Evolutionary conservation across 495 filamentous ascomycete genomes (phyloP), one percentile per base, ranked within the genome.

Genomic region (Penicillium mononematosum): DNA sequence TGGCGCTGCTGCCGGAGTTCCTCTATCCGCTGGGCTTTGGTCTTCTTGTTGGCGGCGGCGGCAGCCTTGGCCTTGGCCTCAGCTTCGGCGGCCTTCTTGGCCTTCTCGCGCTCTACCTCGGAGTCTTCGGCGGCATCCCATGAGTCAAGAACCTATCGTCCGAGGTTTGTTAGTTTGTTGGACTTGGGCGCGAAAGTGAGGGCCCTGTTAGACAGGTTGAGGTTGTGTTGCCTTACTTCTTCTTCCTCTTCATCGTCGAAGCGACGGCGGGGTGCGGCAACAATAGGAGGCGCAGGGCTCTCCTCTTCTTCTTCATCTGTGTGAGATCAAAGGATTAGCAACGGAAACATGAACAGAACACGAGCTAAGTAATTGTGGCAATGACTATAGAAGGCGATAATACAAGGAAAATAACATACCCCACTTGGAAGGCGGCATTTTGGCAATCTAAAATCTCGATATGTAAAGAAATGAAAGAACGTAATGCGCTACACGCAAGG

Each of bases 101-200:
- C 89, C 79, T 96, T 98, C 73, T 96, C 92, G 60, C 90, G 89
- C 78, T 99, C 95, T 50, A 86, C 92, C 66, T 99, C 95, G 49
- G 90, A 95, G 77, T 99, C 95, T 66, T 97, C 94, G 56, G 89
- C 94, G 41, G 91, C 93, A 62, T 96, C 92, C 95, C 95, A 99
- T 20, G 91, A 93, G 45, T 99, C 95, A 56, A 97, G 83, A 55
- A 97, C 90, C 89, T 96, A 57, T 22, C 49, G 8, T 17, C 54
- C 29, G 52, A 57, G 52, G 50, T 58, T 53, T 36, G 22, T 66
- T 45, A 62, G 57, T 45, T 17, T 48, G 17, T 17, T 48, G 27
- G 19, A 10, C 10, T 46, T 36, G 27, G 14, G 14, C n/a, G 36
- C 50, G 41, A 41, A 42, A 17, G 32, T 32, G 34, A n/a, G 22